Percentiles rank a stretch among this genome's conserved stretches.
Evolutionary conservation across 1,139 yeast species (phyloP).

Genomic region (Hansenula lynferdii): DNA sequence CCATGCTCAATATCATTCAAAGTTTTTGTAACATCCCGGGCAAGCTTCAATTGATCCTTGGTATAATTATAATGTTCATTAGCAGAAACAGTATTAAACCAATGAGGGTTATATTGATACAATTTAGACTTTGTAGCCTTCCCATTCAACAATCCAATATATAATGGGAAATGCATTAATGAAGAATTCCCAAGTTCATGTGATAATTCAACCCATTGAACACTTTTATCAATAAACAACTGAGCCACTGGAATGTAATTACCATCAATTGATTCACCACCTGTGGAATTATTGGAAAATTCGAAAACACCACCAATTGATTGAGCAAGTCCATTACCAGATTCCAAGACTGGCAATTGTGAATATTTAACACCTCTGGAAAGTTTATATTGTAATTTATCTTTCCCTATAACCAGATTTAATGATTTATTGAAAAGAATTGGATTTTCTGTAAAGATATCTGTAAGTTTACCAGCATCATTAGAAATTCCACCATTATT

Average conservation of each 20-base stretch:
- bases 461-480: no score
- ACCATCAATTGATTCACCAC: slow-evolving; percentile 6
- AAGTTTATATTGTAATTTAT: no score
- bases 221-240: slow-evolving; percentile 1
- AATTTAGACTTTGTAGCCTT: background rate
- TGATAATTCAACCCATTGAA: slow-evolving; percentile 1
- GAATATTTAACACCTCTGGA: no score
- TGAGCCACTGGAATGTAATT: slow-evolving; percentile 9
- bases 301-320: slow-evolving; percentile 58
- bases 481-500: no score
- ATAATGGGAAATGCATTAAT: background rate
- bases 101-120: background rate
- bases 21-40: no score
- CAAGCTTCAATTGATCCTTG: no score
- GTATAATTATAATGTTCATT: slow-evolving; percentile 10
- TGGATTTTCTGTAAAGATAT: no score
- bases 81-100: slow-evolving; percentile 9
- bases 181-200: background rate
- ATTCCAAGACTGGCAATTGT: no score
- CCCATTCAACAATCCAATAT: background rate
- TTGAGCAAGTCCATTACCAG: no score
- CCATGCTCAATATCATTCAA: no score
- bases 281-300: background rate
- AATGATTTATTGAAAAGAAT: no score
- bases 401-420: no score